Base-by-base conservation (phyloP, 768 basidiomycete species). In the Calocera viscosa region DNA sequence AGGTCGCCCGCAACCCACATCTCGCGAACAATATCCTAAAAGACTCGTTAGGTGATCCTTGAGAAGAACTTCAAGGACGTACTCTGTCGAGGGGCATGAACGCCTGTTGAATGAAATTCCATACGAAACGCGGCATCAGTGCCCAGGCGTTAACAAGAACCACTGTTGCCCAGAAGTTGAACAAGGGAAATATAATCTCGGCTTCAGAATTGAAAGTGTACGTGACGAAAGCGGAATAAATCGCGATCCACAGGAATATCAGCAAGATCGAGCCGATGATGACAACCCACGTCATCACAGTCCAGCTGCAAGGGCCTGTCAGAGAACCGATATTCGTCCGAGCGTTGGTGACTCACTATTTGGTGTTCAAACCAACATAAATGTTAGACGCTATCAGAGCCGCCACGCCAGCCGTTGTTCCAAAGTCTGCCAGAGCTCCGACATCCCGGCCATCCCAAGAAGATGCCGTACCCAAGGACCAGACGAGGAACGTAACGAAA, bases 361-460 rank as follows among this genome's bases (percentile, higher is more conserved):
- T 80, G 17, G 87, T 94, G 75, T 90, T 94, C 69, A 96, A 74
- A 19, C 93, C 94, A 69, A 98, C 91, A 73, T 88, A 96, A 63
- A 84, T 80, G 74, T 96, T 97, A 1, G 94, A 94, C 1, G 90
- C 80, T 63, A 94, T 82, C 70, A 97, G 92, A 1, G 91, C 93
- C 30, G 89, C 82, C 28, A 91, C 88, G 2, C 89, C 87, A 12
- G 94, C 87, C 0, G 93, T 94, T 2, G 95, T 96, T 22, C 95
- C 95, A 70, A 94, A 89, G 74, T 96, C 94, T 40, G 88, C 80
- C 10, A 94, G 76, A 17, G 86, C 87, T 65, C 91, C 86, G 60
- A 94, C 87, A 11, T 84, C 83, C 71, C 78, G 86, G 32, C 92
- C 93, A 70, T 86, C 87, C 86, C 86, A 91, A 11, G 90, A 88